Conservation (phyloP, 148 eudicot species). For the Rhododendron williamsianum region DNA sequence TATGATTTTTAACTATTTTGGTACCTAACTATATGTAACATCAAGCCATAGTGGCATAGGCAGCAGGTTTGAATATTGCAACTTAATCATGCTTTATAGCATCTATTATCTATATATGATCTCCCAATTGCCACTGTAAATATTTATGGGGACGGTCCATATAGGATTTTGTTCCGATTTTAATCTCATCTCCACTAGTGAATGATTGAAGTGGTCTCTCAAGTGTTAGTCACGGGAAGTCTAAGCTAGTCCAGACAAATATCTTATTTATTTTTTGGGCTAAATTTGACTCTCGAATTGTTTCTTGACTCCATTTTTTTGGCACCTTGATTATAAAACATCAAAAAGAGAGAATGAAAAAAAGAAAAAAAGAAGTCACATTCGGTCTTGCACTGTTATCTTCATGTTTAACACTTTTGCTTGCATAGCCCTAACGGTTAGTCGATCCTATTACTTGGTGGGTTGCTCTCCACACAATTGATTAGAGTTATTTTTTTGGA, state of each 20-base stretch:
- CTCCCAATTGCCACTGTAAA: background rate
- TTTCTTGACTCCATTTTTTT: background rate
- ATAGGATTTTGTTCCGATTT: background rate
- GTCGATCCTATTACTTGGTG: background rate
- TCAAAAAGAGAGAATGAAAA: background rate
- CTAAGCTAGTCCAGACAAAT: background rate
- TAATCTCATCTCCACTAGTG: background rate
- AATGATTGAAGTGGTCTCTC: background rate
- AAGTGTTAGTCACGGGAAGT: background rate
- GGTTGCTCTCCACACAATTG: background rate
- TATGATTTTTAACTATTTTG: background rate
- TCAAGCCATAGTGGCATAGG: background rate
- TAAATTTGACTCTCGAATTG: background rate
- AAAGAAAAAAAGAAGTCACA: background rate
- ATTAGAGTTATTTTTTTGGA: too few species aligned
- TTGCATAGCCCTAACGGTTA: background rate
- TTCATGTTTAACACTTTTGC: background rate
- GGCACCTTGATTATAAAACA: background rate
- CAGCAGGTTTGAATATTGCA: background rate
- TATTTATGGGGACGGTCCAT: background rate
- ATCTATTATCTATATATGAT: background rate
- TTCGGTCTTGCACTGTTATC: background rate
- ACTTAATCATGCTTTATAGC: background rate
- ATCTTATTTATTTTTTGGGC: background rate
- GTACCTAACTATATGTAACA: background rate